These are phyloP conservation scores for Dipsacomyces acuminosporus DNA, from an alignment of 371 early-diverging fungal species.

Conservation along the genomic window DNA sequence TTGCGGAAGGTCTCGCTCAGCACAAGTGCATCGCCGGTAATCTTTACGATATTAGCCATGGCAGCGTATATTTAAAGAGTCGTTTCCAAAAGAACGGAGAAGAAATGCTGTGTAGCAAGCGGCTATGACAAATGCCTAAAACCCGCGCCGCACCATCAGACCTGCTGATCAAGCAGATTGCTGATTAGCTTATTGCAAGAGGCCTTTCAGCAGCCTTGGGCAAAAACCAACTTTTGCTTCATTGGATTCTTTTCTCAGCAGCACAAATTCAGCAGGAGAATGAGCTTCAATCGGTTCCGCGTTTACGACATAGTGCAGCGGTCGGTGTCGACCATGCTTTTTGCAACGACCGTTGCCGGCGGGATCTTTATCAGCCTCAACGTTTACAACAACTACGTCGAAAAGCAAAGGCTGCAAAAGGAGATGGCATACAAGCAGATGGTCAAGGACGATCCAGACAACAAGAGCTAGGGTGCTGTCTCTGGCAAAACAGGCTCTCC, in stretches of 20 bases:
- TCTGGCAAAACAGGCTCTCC: too few species aligned
- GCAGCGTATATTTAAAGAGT: too few species aligned
- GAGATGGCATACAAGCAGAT: conserved; percentile 13
- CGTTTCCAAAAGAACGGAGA: too few species aligned
- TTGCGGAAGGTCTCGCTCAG: conserved; percentile 22
- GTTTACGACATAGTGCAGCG: conserved; percentile 33
- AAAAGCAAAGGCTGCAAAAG: conserved; percentile 24
- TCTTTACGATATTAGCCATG: conserved; percentile 7
- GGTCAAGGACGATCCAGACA: conserved; percentile 12
- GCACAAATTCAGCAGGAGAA: conserved; percentile 1
- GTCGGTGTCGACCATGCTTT: conserved; percentile 17
- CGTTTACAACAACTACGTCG: conserved; percentile 39
- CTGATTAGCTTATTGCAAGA: too few species aligned
- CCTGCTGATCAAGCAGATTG: too few species aligned
- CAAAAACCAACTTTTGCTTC: too few species aligned
- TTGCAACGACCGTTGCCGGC: conserved; percentile 27
- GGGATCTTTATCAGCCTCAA: conserved; percentile 22
- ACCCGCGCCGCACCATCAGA: too few species aligned
- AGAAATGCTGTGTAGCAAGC: too few species aligned
- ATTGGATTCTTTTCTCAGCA: too few species aligned
- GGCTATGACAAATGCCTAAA: too few species aligned
- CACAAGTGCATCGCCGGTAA: conserved; percentile 12
- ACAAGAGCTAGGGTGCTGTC: too few species aligned
- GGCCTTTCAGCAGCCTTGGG: too few species aligned
- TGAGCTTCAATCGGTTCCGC: conserved; percentile 41